phyloP scores from a whole-genome alignment of 176 grass and related monocot species.

The Zizania latifolia region DNA sequence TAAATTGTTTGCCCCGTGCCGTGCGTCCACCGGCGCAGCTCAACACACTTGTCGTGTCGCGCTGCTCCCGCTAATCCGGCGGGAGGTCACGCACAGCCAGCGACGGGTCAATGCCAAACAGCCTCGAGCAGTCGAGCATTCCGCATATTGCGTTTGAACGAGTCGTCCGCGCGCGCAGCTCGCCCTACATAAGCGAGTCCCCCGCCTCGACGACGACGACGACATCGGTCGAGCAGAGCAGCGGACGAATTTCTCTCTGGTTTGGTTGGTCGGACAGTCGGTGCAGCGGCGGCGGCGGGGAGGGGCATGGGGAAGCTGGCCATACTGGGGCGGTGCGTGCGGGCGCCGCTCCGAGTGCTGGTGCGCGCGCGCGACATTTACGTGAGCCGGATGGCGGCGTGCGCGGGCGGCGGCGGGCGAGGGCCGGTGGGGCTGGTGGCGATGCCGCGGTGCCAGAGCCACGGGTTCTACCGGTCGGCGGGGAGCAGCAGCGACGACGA shows the following conservation, averaged over 20 bases:
- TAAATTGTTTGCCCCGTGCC: not conserved
- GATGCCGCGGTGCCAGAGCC: conserved; percentile 43
- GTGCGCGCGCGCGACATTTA: conserved; percentile 56
- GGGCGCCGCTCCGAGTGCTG: conserved; percentile 41
- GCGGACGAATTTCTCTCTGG: not conserved
- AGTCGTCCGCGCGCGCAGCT: not conserved
- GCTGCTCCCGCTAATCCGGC: not conserved
- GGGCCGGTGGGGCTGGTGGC: conserved; percentile 24
- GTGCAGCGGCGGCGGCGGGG: conserved; percentile 2
- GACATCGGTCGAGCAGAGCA: not conserved
- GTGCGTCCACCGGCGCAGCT: too few relatives aligned
- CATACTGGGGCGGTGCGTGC: conserved; percentile 32
- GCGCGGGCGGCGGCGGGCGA: not conserved
- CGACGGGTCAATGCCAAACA: not conserved
- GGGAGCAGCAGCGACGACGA: conserved; percentile 1
- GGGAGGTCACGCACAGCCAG: not conserved
- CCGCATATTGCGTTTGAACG: not conserved
- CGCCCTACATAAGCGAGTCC: not conserved
- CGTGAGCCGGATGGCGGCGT: conserved; percentile 41
- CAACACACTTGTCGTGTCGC: too few relatives aligned
- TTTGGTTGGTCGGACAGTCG: not conserved
- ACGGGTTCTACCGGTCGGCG: conserved; percentile 47
- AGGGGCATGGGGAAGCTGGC: conserved; percentile 26
- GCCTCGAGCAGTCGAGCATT: not conserved
- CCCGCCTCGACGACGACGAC: not conserved